Base-by-base conservation (phyloP, 202 grass and related monocot species). In the Carex sylvatica region DNA sequence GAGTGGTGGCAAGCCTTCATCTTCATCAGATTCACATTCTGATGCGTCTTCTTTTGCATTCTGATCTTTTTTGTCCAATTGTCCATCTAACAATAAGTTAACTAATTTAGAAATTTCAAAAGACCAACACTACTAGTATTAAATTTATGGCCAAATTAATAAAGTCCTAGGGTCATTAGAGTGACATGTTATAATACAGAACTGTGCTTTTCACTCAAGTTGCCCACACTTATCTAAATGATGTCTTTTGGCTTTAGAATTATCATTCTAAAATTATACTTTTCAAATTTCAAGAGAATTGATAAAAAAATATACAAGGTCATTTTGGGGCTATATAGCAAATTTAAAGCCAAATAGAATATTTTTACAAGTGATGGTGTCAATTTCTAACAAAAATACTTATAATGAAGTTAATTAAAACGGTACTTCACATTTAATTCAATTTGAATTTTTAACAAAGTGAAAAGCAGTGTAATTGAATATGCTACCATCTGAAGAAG, bases 11-110 rank as follows among this genome's bases (percentile, higher is more conserved):
- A 97, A 82, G 52, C 79, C 62, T 53, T 84, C 95, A 51, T 93
- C 85, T 2, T 97, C 88, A 1, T 97, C 88, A 19, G 95, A 94
- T 82, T 97, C 95, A 85, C 79, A 81, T n/a, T 89, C 92, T 44
- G 88, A 91, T 77, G 68, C 81, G 51, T 87, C 83, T 55, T 56
- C 51, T n/a, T 88, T 74, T 22, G 64, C 56, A 61, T 60, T 83
- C 38, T 12, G 77, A 11, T 31, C 64, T 26, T 79, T 2, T 80
- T 86, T 51, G 4, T 83, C 63, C n/a, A 24, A 26, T 54, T 8
- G 78, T 87, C 51, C 53, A 15, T 30, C 60, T 60, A 61, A 80
- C 26, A 85, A 87, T 87, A 54, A 18, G 2, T 33, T 11, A 76
- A 76, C 3, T 18, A 56, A 18, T 76, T 56, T 4, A 56, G 7